Percentiles rank a stretch among this genome's conserved stretches.
Conservation (phyloP, 1,284 basidiomycete genomes). For the Papiliotrema flavescens region DNA sequence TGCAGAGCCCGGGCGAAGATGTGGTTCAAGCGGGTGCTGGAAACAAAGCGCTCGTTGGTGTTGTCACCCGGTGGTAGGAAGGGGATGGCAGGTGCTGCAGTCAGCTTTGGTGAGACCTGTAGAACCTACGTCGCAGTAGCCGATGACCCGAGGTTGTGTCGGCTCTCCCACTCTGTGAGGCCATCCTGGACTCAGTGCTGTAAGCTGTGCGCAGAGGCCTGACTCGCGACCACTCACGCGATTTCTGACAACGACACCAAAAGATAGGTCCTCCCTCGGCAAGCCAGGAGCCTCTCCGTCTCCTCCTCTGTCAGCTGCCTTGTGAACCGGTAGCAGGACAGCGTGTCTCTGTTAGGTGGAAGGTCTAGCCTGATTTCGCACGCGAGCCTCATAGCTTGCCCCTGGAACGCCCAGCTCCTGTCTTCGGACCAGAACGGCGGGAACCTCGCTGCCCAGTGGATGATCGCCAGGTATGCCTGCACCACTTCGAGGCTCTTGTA, state of each 20-base stretch:
- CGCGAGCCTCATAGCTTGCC: not conserved
- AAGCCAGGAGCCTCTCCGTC: not conserved
- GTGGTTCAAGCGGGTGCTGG: not conserved
- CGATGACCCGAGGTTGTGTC: constrained; percentile 2
- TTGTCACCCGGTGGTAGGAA: not conserved
- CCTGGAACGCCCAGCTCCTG: constrained; percentile 5
- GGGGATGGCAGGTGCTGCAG: not conserved
- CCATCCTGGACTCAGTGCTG: not conserved
- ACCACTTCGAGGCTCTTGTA: constrained; percentile 8
- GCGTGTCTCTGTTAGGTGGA: not conserved
- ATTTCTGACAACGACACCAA: constrained; percentile 1
- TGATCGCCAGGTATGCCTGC: constrained; percentile 3
- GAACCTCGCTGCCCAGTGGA: constrained; percentile 3
- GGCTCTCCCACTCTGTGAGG: not conserved
- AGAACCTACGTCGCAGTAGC: not conserved
- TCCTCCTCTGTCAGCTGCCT: not conserved
- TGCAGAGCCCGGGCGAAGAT: constrained; percentile 1
- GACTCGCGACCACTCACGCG: not conserved
- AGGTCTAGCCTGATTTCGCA: not conserved
- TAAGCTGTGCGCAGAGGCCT: no score
- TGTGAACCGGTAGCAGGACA: not conserved
- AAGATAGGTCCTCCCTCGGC: not conserved
- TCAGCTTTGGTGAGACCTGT: not conserved
- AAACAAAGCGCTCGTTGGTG: not conserved
- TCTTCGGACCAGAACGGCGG: constrained; percentile 2